phyloP scores from a whole-genome alignment of 805 yeast species.

The Wickerhamiella nectarea region DNA sequence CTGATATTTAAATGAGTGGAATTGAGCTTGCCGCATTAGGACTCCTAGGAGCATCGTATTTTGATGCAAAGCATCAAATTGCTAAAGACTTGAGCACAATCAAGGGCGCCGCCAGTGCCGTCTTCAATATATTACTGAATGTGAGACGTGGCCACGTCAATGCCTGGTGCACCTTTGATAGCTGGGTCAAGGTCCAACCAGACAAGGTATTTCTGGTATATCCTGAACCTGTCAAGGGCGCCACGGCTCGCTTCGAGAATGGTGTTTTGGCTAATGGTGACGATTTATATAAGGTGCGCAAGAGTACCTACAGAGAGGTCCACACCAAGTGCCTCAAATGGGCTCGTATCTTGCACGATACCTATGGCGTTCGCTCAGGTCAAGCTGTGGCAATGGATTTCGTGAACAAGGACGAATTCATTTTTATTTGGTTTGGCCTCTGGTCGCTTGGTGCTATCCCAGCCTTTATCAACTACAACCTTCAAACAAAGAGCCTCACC shows the following conservation, averaged over 20 bases:
- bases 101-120: conserved; percentile 10
- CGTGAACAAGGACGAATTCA: conserved; percentile 70
- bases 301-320: conserved; percentile 53
- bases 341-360: conserved; percentile 47
- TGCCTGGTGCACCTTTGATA: conserved; percentile 59
- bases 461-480: conserved; percentile 73
- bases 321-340: conserved; percentile 52
- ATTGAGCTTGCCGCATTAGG: conserved; percentile 16
- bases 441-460: conserved; percentile 91
- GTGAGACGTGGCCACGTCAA: conserved; percentile 28
- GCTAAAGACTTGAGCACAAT: conserved; percentile 12
- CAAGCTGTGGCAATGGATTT: conserved; percentile 63
- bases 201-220: conserved; percentile 49
- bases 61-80: conserved; percentile 16
- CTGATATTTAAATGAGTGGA: not conserved
- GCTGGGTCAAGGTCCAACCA: conserved; percentile 36
- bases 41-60: conserved; percentile 16
- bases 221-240: conserved; percentile 31
- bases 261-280: conserved; percentile 25
- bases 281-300: conserved; percentile 48
- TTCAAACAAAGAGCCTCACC: conserved; percentile 54
- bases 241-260: conserved; percentile 11
- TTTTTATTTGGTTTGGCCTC: conserved; percentile 67
- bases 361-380: conserved; percentile 49
- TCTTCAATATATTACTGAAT: conserved; percentile 8